Base-by-base conservation (phyloP, 495 filamentous ascomycete species). In the Xylaria longipes region DNA sequence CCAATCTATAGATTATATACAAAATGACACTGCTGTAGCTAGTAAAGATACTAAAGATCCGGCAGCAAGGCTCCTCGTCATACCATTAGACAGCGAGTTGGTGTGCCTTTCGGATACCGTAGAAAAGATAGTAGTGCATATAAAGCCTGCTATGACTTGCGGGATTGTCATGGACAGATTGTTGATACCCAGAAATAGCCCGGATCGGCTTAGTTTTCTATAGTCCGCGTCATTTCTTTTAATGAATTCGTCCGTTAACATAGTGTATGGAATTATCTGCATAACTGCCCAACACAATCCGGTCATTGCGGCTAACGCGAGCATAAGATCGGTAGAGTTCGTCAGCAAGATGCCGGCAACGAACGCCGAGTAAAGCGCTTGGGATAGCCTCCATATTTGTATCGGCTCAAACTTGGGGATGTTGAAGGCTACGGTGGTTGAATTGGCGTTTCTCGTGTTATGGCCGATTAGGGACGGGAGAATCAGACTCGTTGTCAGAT, bases 91-190 rank as follows among this genome's bases (percentile, higher is more conserved):
- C 4, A 62, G 9, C 11, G 35, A 62, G 31, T 39, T 25, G 12
- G 17, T 62, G 35, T 62, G 35, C 5, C 11, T 62, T 43, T 41
- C n/a, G 33, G 58, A 62, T 41, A 41, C 58, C 35, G 35, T 41
- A 62, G 58, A 62, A 62, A 62, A 62, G 17, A 50, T 39, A 11
- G 35, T 25, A 62, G 58, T 62, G n/a, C 35, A 41, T 25, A 39
- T 62, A n/a, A 62, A 4, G n/a, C 58, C 58, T 27, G 58, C 58
- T 62, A 62, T 62, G 58, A 62, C 27, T 17, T 62, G 58, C 8
- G 58, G 58, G 15, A 62, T 35, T 9, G 58, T 62, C n/a, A 41
- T 1, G 35, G 31, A 62, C n/a, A 41, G 58, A 27, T 41, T 62
- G 35, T 41, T 62, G 58, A 62, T 62, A 27, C 58, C 58, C 17